Evolutionary conservation across 2,329 filamentous ascomycete genomes (phyloP).

Genomic region (Fusarium mundagurra): DNA sequence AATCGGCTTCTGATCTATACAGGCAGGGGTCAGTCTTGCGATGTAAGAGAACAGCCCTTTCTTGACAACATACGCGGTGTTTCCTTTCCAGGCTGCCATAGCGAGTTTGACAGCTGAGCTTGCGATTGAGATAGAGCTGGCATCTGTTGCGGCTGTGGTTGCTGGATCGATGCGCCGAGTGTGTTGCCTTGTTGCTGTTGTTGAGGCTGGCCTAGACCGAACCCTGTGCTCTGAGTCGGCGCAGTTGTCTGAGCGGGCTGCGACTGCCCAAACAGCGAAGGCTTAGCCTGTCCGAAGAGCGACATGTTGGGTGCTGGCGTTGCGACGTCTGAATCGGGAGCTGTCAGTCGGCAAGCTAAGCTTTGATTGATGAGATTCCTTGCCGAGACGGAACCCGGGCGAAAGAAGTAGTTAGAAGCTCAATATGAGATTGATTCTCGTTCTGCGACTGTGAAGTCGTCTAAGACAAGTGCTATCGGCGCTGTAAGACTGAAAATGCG

Average conservation of each 20-base stretch:
- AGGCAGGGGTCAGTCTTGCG: constrained; percentile 8
- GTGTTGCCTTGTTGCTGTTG: constrained; percentile 53
- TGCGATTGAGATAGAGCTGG: constrained; percentile 56
- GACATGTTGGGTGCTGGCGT: constrained; percentile 46
- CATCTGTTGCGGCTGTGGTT: constrained; percentile 55
- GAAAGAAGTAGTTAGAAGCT: background rate
- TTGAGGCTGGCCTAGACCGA: constrained; percentile 38
- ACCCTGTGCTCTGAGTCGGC: constrained; percentile 37
- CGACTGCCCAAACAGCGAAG: constrained; percentile 52
- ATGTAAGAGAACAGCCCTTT: background rate
- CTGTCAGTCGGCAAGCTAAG: constrained; percentile 23
- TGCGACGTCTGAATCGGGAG: constrained; percentile 21
- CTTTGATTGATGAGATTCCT: constrained; percentile 20
- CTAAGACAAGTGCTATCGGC: background rate
- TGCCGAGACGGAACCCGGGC: constrained; percentile 10
- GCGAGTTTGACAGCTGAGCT: constrained; percentile 59
- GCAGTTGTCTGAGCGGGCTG: constrained; percentile 48
- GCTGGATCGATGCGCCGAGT: constrained; percentile 47
- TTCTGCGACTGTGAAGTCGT: background rate
- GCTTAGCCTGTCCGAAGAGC: constrained; percentile 54
- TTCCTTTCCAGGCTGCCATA: constrained; percentile 64
- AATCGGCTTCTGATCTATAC: constrained; percentile 72
- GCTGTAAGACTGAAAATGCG: constrained; percentile 31
- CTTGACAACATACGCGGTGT: constrained; percentile 55
- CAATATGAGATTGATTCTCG: background rate